Base-by-base conservation (phyloP, 495 filamentous ascomycete species). In the Cenococcum geophilum region DNA sequence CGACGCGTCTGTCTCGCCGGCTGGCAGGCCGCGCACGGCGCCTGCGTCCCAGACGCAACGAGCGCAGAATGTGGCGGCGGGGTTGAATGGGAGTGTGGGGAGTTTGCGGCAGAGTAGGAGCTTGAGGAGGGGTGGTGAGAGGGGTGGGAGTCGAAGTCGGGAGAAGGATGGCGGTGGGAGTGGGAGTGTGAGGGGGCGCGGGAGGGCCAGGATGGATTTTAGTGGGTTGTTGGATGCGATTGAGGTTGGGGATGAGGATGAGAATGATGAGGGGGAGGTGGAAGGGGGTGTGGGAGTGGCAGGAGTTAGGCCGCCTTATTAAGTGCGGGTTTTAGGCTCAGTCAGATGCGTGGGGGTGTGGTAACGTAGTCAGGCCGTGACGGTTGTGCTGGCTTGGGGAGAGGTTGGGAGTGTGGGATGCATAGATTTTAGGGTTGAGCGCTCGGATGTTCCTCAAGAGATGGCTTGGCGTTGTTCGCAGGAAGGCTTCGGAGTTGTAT, bases 161-260 rank as follows among this genome's bases (percentile, higher is more conserved):
- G 11, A 53, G 58, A 50, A 51, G 59, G 49, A 5, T 43, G 52
- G 35, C 0, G 55, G 5, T 42, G 45, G 21, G 18, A 47, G 10
- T 10, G 43, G 55, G 18, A 25, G 45, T 32, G 20, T 42, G n/a
- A 20, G 49, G 18, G 37, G 18, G 53, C 12, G 45, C 20, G 20
- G 23, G 60, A 51, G 20, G 35, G 55, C 16, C 4, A 63, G 23
- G 56, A 62, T 57, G 34, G 66, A 69, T 59, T 69, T 69, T 54
- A 58, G 52, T 21, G 63, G 62, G 10, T 66, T 69, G 47, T 52
- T 69, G 58, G 59, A 63, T 60, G 61, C 62, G 32, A 69, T 69
- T 63, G 66, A 55, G 27, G 59, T 56, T 43, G 60, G 54, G 2
- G 62, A 62, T 59, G 58, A 51, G 22, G 61, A 57, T 16, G 57